phyloP scores from a whole-genome alignment of 2,329 filamentous ascomycete genomes.

The Phialophora chinensis region DNA sequence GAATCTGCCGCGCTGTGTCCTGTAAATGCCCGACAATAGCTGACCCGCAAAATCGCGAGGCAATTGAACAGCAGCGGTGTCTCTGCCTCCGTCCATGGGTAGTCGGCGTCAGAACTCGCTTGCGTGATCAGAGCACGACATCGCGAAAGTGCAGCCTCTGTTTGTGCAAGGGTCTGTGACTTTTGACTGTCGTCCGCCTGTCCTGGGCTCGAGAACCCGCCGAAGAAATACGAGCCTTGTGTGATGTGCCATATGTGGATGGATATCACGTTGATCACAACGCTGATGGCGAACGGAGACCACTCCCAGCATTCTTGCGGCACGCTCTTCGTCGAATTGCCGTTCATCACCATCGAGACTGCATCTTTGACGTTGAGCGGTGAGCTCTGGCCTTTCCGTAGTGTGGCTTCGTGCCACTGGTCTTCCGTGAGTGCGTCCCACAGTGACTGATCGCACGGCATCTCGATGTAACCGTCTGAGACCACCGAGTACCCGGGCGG shows the following conservation, averaged over 20 bases:
- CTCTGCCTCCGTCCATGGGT: constrained; percentile 59
- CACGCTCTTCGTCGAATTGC: constrained; percentile 33
- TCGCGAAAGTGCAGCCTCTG: constrained; percentile 41
- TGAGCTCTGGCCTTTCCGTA: constrained; percentile 14
- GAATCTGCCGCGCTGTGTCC: constrained; percentile 42
- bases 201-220: constrained; percentile 35
- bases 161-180: constrained; percentile 37
- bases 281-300: constrained; percentile 43
- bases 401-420: constrained; percentile 40
- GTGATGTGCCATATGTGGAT: constrained; percentile 46
- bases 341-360: constrained; percentile 41
- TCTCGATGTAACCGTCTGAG: constrained; percentile 45
- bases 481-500: constrained; percentile 44
- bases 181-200: constrained; percentile 36
- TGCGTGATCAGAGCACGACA: constrained; percentile 50
- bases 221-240: constrained; percentile 43
- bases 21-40: constrained; percentile 43
- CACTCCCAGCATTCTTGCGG: constrained; percentile 28
- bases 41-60: constrained; percentile 44
- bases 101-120: constrained; percentile 80
- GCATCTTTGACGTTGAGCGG: constrained; percentile 38
- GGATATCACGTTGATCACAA: constrained; percentile 47
- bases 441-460: constrained; percentile 43
- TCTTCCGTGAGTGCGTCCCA: constrained; percentile 44
- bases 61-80: constrained; percentile 46